phyloP scores from a whole-genome alignment of 2,329 filamentous ascomycete genomes.

The Pseudocercospora pini-densiflorae region DNA sequence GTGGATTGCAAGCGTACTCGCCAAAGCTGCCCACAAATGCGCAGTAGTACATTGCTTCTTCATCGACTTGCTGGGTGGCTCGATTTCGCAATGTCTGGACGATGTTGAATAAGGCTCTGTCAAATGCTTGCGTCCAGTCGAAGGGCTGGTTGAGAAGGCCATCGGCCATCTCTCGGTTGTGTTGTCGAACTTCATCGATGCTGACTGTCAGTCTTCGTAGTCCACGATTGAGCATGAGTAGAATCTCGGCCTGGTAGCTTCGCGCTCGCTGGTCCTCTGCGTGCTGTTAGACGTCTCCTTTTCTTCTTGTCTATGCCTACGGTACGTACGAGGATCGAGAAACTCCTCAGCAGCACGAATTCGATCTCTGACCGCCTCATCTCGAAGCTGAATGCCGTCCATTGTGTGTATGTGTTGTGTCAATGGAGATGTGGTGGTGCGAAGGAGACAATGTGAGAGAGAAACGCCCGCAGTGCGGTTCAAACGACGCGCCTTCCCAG shows the following conservation, averaged over 20 bases:
- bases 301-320: not conserved
- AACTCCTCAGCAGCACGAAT: constrained; percentile 90
- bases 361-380: constrained; percentile 82
- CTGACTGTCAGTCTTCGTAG: constrained; percentile 62
- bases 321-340: constrained; percentile 80
- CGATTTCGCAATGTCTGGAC: constrained; percentile 78
- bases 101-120: constrained; percentile 86
- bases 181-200: constrained; percentile 88
- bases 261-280: constrained; percentile 62
- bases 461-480: constrained; percentile 5
- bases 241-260: constrained; percentile 90
- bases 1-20: constrained; percentile 90
- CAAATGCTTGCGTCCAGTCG: constrained; percentile 85
- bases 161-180: constrained; percentile 80
- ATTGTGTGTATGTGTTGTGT: constrained; percentile 50
- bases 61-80: constrained; percentile 73
- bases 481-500: constrained; percentile 2
- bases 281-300: constrained; percentile 15
- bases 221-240: constrained; percentile 70
- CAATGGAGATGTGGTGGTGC: not conserved
- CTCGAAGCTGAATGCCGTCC: constrained; percentile 76
- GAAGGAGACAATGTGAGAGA: not conserved
- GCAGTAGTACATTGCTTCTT: constrained; percentile 87
- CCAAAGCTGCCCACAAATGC: constrained; percentile 98
- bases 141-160: constrained; percentile 83